phyloP scores from a whole-genome alignment of 2,329 filamentous ascomycete genomes.

The Thielaviopsis euricoi region DNA sequence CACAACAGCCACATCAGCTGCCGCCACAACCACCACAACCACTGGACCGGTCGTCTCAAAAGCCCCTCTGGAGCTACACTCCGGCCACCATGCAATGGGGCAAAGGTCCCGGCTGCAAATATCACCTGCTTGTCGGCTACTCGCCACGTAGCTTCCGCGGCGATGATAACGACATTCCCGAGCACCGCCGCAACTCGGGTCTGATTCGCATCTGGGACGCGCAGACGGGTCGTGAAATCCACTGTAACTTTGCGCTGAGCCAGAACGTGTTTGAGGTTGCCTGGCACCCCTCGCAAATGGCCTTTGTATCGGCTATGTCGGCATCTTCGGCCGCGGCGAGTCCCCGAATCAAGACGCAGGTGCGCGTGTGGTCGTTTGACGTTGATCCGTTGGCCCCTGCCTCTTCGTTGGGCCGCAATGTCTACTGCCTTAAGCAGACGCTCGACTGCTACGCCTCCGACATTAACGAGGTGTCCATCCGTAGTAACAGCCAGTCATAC shows the following conservation, averaged over 20 bases:
- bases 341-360: slow-evolving; percentile 33
- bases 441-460: slow-evolving; percentile 43
- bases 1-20: background rate
- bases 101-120: slow-evolving; percentile 23
- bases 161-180: slow-evolving; percentile 41
- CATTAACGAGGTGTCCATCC: slow-evolving; percentile 45
- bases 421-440: slow-evolving; percentile 29
- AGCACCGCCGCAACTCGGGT: slow-evolving; percentile 38
- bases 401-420: background rate
- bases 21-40: background rate
- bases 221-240: slow-evolving; percentile 24
- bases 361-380: slow-evolving; percentile 25
- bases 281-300: slow-evolving; percentile 40
- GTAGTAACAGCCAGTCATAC: slow-evolving; percentile 33
- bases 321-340: slow-evolving; percentile 26
- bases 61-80: slow-evolving; percentile 40
- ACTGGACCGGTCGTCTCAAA: background rate
- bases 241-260: slow-evolving; percentile 32
- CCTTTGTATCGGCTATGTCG: slow-evolving; percentile 42
- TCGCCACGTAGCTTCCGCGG: slow-evolving; percentile 38
- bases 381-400: background rate
- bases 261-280: slow-evolving; percentile 48
- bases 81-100: slow-evolving; percentile 51
- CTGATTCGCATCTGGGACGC: slow-evolving; percentile 46
- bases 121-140: slow-evolving; percentile 44